These are phyloP conservation scores for Ogataea neopini DNA, from an alignment of 805 yeast genomes.

Conservation along the genomic window DNA sequence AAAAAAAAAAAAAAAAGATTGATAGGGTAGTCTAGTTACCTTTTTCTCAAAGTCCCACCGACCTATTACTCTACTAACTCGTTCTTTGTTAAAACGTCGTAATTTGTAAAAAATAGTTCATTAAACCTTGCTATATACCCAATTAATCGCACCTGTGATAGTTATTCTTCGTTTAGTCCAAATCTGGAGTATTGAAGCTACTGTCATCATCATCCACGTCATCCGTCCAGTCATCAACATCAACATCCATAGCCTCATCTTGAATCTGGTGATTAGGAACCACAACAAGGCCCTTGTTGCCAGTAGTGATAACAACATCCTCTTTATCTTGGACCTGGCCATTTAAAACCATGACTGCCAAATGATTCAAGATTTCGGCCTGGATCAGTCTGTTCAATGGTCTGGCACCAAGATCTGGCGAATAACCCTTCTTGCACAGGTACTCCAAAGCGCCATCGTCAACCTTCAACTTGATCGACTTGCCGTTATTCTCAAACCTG, in stretches of 20 bases:
- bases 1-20: no score
- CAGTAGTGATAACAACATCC: slow-evolving; percentile 62
- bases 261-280: slow-evolving; percentile 79
- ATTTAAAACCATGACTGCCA: slow-evolving; percentile 85
- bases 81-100: no score
- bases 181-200: slow-evolving; percentile 36
- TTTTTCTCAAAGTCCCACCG: no score
- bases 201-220: slow-evolving; percentile 56
- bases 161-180: no score
- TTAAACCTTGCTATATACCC: not conserved
- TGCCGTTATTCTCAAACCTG: slow-evolving; percentile 83
- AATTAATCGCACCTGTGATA: not conserved
- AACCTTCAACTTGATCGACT: slow-evolving; percentile 70
- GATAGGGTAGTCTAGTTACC: no score
- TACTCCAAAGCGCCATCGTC: slow-evolving; percentile 77
- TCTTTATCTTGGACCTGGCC: slow-evolving; percentile 91
- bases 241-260: slow-evolving; percentile 52
- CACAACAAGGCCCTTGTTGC: slow-evolving; percentile 70
- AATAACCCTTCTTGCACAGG: slow-evolving; percentile 84
- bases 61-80: no score
- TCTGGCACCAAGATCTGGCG: slow-evolving; percentile 93
- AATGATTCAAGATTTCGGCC: slow-evolving; percentile 77
- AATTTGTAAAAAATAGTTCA: not conserved
- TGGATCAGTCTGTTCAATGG: slow-evolving; percentile 94
- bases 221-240: slow-evolving; percentile 61